These are phyloP conservation scores for Trichoderma sp. DNA, from an alignment of 2,329 filamentous ascomycete genomes.

Conservation along the genomic window DNA sequence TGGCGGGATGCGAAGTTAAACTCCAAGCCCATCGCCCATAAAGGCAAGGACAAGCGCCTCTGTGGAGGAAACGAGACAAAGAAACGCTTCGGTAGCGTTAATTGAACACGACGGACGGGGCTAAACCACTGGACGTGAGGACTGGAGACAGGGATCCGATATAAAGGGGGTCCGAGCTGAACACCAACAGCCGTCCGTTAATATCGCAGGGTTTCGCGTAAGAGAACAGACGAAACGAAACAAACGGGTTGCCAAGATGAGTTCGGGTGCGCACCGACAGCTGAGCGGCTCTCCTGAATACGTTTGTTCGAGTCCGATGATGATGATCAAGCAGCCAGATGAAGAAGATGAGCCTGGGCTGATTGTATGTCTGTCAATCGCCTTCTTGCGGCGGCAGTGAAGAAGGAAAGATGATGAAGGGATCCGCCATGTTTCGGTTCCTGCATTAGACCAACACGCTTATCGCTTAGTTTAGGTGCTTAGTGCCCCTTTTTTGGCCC, in stretches of 20 bases:
- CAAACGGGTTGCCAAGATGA: not conserved
- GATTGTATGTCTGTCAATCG: not conserved
- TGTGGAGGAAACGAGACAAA: conserved; percentile 15
- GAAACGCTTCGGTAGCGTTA: conserved; percentile 5
- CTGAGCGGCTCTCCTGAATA: not conserved
- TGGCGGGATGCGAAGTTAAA: not conserved
- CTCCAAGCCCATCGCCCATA: conserved; percentile 5
- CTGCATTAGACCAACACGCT: conserved; percentile 23
- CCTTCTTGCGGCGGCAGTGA: not conserved
- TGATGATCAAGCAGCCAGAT: not conserved
- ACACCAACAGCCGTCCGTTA: conserved; percentile 2
- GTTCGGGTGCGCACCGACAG: not conserved
- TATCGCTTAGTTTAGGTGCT: conserved; percentile 10
- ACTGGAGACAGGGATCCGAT: conserved; percentile 12
- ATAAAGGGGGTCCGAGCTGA: conserved; percentile 24
- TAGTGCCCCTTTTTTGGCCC: conserved; percentile 7
- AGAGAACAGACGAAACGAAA: conserved; percentile 16
- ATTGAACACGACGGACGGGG: not conserved
- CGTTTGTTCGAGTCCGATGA: not conserved
- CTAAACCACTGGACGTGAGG: conserved; percentile 1
- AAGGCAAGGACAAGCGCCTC: not conserved
- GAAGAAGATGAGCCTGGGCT: not conserved
- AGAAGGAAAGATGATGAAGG: not conserved
- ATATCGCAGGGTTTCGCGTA: conserved; percentile 17
- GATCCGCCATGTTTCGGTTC: conserved; percentile 26